phyloP scores from a whole-genome alignment of 441 rosid species.

The Pelargonium myrrhifolium region DNA sequence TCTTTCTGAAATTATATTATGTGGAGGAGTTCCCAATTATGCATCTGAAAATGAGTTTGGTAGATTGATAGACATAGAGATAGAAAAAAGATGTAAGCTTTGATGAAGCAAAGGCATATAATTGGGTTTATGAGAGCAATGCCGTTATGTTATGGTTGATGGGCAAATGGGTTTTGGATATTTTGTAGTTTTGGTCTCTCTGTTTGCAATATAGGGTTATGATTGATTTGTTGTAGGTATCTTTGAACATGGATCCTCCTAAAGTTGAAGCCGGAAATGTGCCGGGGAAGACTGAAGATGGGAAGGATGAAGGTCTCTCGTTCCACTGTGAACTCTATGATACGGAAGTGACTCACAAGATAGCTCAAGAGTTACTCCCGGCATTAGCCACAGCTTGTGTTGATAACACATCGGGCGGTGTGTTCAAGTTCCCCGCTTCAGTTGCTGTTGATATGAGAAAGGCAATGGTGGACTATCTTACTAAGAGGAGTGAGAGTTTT shows the following conservation, averaged over 20 bases:
- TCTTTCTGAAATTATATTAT: too few species aligned
- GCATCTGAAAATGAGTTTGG: background rate
- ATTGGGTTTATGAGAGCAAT: background rate
- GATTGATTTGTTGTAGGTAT: conserved; percentile 7
- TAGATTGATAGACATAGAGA: background rate
- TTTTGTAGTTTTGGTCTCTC: background rate
- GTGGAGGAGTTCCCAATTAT: background rate
- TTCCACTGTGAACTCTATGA: conserved; percentile 64
- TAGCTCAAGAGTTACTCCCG: conserved; percentile 54
- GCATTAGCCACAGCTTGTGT: conserved; percentile 80
- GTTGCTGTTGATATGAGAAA: conserved; percentile 71
- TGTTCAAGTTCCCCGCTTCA: conserved; percentile 63
- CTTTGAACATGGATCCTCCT: conserved; percentile 42
- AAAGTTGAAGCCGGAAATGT: conserved; percentile 34
- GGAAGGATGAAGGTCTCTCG: conserved; percentile 41
- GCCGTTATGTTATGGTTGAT: background rate
- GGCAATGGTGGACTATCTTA: conserved; percentile 60
- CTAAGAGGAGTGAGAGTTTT: conserved; percentile 59
- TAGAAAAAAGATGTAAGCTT: background rate
- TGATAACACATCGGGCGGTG: conserved; percentile 75
- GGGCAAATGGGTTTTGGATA: background rate
- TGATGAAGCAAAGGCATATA: background rate
- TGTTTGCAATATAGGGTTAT: background rate
- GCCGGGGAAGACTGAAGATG: conserved; percentile 49
- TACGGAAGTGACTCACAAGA: conserved; percentile 51